Percentiles rank a stretch among this genome's conserved stretches.
These are phyloP conservation scores for Hygrophoropsis aurantiaca DNA, from an alignment of 768 basidiomycete species.

Conservation along the genomic window DNA sequence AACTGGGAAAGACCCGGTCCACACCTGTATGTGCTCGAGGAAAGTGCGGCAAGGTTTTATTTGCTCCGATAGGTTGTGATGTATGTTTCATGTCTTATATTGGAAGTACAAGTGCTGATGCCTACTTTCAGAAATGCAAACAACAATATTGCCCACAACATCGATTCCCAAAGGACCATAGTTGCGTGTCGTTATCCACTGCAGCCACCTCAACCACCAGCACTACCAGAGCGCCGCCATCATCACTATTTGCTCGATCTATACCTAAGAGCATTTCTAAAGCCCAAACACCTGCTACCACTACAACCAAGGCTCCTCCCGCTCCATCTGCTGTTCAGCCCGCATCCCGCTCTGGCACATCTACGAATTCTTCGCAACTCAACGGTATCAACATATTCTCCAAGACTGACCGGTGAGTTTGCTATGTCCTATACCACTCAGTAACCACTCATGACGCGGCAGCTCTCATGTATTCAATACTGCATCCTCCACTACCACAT, in stretches of 20 bases:
- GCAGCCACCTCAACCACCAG: slow-evolving; percentile 16
- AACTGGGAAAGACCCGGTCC: slow-evolving; percentile 43
- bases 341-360: slow-evolving; percentile 9
- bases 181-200: slow-evolving; percentile 38
- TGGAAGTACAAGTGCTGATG: slow-evolving; percentile 1
- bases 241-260: not conserved
- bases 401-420: slow-evolving; percentile 64
- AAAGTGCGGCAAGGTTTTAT: slow-evolving; percentile 72
- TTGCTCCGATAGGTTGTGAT: slow-evolving; percentile 70
- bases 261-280: slow-evolving; percentile 4
- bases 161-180: slow-evolving; percentile 76
- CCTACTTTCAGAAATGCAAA: slow-evolving; percentile 55
- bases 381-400: slow-evolving; percentile 35
- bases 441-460: slow-evolving; percentile 67
- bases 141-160: slow-evolving; percentile 76
- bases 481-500: slow-evolving; percentile 17
- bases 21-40: slow-evolving; percentile 58
- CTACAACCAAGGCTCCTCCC: slow-evolving; percentile 6
- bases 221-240: not conserved
- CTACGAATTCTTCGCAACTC: slow-evolving; percentile 17
- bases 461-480: slow-evolving; percentile 39
- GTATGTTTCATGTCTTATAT: slow-evolving; percentile 44
- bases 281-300: slow-evolving; percentile 7
- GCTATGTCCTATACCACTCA: slow-evolving; percentile 24
- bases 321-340: slow-evolving; percentile 9